Evolutionary conservation across 108 stramenopile species (phyloP).

Genomic region (Nannochloropsis oceanica): DNA sequence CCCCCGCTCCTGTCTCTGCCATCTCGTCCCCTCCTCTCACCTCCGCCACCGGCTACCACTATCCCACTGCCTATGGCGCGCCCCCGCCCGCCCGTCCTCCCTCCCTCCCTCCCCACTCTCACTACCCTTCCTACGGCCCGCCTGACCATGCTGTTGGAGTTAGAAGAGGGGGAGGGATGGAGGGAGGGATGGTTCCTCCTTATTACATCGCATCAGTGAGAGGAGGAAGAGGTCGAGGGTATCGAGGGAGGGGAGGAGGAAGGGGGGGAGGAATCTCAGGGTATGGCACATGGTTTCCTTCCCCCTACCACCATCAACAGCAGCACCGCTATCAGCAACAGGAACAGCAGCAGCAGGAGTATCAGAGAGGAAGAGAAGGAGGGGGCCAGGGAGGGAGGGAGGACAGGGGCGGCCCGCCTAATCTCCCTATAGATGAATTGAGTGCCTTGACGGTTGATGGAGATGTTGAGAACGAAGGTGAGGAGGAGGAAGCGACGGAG

Average conservation of each 20-base stretch:
- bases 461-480: not conserved
- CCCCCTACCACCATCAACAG: not conserved
- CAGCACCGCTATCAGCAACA: not conserved
- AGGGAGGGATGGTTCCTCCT: not conserved
- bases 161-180: not conserved
- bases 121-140: no score
- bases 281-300: not conserved
- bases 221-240: not conserved
- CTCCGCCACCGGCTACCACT: no score
- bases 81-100: no score
- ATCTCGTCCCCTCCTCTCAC: no score
- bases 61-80: no score
- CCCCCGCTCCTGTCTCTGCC: no score
- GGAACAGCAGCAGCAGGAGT: not conserved
- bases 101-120: no score
- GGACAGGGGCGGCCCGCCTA: not conserved
- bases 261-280: not conserved
- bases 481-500: not conserved
- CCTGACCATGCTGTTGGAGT: no score
- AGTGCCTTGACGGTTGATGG: not conserved
- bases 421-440: not conserved
- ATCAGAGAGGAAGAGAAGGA: not conserved
- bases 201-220: not conserved
- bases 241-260: not conserved
- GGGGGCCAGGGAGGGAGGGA: not conserved